A percentile compares a stretch with the other conserved stretches of the same genome.
Evolutionary conservation across 495 filamentous ascomycete species (phyloP).

Genomic region (Aspergillus campestris): DNA sequence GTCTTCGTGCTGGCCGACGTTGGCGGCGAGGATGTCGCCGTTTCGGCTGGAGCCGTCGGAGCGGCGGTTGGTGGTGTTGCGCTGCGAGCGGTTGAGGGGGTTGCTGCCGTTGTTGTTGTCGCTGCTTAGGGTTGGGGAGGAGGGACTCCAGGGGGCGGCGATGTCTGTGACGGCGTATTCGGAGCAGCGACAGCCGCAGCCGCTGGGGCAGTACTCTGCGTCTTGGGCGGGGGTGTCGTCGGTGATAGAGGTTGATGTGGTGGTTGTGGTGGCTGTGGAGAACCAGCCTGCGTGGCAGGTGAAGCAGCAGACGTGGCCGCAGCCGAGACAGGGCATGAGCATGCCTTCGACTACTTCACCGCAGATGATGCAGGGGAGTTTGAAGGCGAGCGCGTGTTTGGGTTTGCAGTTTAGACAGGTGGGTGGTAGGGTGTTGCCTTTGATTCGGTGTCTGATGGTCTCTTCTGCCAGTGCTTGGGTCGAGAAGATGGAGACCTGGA

Average conservation of each 20-base stretch:
- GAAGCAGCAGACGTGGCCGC: slow-evolving; percentile 45
- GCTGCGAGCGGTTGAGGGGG: slow-evolving; percentile 15
- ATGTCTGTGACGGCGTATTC: slow-evolving; percentile 30
- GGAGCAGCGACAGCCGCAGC: slow-evolving; percentile 44
- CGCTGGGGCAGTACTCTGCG: slow-evolving; percentile 33
- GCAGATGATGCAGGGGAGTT: slow-evolving; percentile 40
- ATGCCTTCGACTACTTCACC: slow-evolving; percentile 39
- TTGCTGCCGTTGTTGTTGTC: slow-evolving; percentile 13
- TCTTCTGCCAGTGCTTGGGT: slow-evolving; percentile 13
- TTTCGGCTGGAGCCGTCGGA: slow-evolving; percentile 6
- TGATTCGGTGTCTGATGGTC: slow-evolving; percentile 15
- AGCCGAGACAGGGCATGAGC: slow-evolving; percentile 42
- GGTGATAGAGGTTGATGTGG: not conserved
- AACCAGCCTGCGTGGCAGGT: slow-evolving; percentile 39
- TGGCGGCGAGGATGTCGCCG: slow-evolving; percentile 3
- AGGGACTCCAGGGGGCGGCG: slow-evolving; percentile 17
- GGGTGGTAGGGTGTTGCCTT: slow-evolving; percentile 10
- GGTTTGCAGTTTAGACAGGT: slow-evolving; percentile 31
- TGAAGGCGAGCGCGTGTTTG: slow-evolving; percentile 29
- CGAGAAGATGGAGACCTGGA: slow-evolving; percentile 34
- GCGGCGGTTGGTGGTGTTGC: not conserved
- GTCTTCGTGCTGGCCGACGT: slow-evolving; percentile 20
- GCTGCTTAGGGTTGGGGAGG: slow-evolving; percentile 5
- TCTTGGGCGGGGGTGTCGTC: not conserved
- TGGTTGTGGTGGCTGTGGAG: slow-evolving; percentile 8